Conservation (phyloP, 2,329 filamentous ascomycete genomes). For the Metarhizium humberi region DNA sequence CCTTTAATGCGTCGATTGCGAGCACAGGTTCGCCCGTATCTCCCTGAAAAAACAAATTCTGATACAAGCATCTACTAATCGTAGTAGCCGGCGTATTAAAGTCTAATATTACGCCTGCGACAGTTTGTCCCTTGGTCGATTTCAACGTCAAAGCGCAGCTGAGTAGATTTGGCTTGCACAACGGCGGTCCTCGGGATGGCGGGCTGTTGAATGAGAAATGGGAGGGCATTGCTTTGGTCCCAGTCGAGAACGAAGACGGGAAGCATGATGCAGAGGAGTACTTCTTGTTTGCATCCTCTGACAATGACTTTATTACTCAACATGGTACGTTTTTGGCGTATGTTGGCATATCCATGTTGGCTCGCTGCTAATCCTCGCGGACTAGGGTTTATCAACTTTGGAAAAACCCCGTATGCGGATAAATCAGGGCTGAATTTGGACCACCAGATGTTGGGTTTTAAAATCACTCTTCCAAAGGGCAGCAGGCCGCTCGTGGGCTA, state of each 20-base stretch:
- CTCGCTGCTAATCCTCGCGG: background rate
- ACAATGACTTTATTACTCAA: constrained; percentile 70
- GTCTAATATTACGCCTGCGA: constrained; percentile 42
- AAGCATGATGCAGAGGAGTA: constrained; percentile 44
- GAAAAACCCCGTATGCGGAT: constrained; percentile 46
- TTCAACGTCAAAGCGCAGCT: constrained; percentile 59
- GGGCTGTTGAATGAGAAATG: constrained; percentile 66
- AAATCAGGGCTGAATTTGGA: constrained; percentile 47
- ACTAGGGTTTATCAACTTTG: constrained; percentile 44
- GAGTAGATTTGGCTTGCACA: constrained; percentile 56
- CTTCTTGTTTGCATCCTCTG: constrained; percentile 57
- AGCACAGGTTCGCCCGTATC: constrained; percentile 5
- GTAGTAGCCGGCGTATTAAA: constrained; percentile 41
- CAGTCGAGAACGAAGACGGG: constrained; percentile 31
- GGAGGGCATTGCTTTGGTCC: constrained; percentile 58
- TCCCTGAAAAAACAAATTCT: no score
- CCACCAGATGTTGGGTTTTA: constrained; percentile 56
- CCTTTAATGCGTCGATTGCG: constrained; percentile 14
- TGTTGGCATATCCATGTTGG: background rate
- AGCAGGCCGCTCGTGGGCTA: constrained; percentile 13
- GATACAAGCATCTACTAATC: background rate
- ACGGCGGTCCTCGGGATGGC: constrained; percentile 52
- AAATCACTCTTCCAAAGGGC: constrained; percentile 31
- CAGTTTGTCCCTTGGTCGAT: constrained; percentile 58
- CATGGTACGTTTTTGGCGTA: constrained; percentile 33